Base-by-base conservation (phyloP, 257 asterid genomes). In the Verbascum thapsus region DNA sequence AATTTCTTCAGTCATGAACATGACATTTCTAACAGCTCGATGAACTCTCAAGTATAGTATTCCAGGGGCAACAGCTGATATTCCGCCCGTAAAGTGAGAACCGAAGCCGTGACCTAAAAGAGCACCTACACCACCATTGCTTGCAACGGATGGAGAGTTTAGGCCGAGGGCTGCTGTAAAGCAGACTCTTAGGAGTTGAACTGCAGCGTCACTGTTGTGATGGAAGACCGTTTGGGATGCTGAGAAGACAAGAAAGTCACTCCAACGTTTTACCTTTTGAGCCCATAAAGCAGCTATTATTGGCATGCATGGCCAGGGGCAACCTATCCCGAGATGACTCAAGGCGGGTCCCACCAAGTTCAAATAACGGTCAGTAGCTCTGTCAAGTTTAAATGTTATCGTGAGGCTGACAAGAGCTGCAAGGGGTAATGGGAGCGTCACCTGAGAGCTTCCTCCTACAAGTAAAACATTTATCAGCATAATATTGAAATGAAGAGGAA, bases 281-380 rank as follows among this genome's bases (percentile, higher is more conserved):
- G 87, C 74, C 99, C 99, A 94, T 43, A 94, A 72, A 30, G 99
- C 80, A 48, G 86, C 75, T 69, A 81, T 74, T 63, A 94, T 75
- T 40, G 95, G 82, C 99, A 94, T 90, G 72, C 98, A 82, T 55
- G 99, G 99, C 99, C 98, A 94, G 7, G 99, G 99, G 73, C 95
- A 94, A 70, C 95, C 72, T 10, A 87, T 74, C 61, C 92, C 87
- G 50, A 94, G 90, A 75, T 83, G 71, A 61, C 58, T 78, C 78
- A 94, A 64, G 71, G 95, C 81, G 1, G 95, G 95, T 9, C 89
- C 95, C 0, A 90, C 64, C 71, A 94, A 53, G 78, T 76, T 76
- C 43, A 94, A 80, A 60, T 60, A 74, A 54, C 92, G 92, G 58
- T 80, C 95, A 16, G 83, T 70, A 6, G 58, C 81, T 79, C 59